Percentiles rank a stretch among this genome's conserved stretches.
Evolutionary conservation across 2,329 filamentous ascomycete species (phyloP).

Genomic region (Fusarium camptoceras): DNA sequence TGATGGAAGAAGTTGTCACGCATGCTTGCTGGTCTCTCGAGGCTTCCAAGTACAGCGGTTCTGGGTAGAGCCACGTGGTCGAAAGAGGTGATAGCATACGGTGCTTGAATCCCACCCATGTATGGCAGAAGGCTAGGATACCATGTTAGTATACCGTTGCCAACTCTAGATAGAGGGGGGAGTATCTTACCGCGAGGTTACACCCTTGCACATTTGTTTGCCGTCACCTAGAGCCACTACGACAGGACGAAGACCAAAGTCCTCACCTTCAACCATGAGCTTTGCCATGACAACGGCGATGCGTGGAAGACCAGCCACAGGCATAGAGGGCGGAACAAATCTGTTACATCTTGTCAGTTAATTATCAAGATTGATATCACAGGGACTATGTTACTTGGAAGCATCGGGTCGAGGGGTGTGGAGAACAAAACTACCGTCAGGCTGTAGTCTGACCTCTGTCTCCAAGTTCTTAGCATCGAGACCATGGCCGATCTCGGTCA

Average conservation of each 20-base stretch:
- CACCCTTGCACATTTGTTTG: neutral
- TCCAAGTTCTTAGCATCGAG: neutral
- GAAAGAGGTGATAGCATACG: neutral
- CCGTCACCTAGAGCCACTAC: neutral
- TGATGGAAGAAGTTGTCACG: neutral
- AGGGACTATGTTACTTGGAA: neutral
- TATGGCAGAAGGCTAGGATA: neutral
- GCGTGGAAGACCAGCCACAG: neutral
- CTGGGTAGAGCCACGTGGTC: neutral
- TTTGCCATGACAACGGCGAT: neutral
- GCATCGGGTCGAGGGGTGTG: neutral
- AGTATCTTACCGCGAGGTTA: neutral
- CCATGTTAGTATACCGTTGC: neutral
- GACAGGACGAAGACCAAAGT: neutral
- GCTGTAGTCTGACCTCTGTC: neutral
- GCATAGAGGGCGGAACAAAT: neutral
- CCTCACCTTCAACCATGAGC: neutral
- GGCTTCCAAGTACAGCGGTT: neutral
- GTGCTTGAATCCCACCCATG: neutral
- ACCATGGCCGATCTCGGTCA: neutral
- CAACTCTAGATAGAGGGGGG: too few species aligned
- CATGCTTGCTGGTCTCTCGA: neutral
- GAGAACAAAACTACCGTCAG: neutral
- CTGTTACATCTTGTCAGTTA: neutral
- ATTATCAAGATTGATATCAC: neutral